phyloP scores from a whole-genome alignment of 768 basidiomycete genomes.

The Amanita pallidorosea region DNA sequence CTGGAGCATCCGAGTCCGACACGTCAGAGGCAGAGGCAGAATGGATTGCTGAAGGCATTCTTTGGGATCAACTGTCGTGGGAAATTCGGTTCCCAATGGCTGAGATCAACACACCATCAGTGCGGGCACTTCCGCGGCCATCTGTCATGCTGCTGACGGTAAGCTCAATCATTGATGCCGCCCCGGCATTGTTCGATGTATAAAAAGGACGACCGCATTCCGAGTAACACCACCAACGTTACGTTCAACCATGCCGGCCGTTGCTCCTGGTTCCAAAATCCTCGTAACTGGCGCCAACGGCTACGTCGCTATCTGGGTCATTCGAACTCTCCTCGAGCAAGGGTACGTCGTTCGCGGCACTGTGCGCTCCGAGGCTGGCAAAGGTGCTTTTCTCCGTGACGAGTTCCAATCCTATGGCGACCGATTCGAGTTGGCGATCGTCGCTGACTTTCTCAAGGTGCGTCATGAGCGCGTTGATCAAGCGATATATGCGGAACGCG shows the following conservation, averaged over 20 bases:
- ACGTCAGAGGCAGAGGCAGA: neutral
- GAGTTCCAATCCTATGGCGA: slow-evolving; percentile 43
- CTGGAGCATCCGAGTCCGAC: slow-evolving; percentile 1
- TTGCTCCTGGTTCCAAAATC: slow-evolving; percentile 20
- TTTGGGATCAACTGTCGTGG: neutral
- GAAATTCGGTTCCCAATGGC: too few species aligned
- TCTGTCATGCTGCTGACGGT: too few species aligned
- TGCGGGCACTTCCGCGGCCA: too few species aligned
- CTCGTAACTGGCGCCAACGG: slow-evolving; percentile 54
- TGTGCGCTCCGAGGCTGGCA: slow-evolving; percentile 48
- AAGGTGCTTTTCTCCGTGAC: slow-evolving; percentile 45
- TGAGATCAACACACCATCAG: too few species aligned
- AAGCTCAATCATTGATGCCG: too few species aligned
- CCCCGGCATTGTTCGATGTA: too few species aligned
- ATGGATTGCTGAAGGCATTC: neutral
- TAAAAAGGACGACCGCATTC: too few species aligned
- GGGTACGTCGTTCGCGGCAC: slow-evolving; percentile 60
- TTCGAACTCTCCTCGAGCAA: slow-evolving; percentile 40
- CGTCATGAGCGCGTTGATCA: too few species aligned
- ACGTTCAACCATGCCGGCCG: slow-evolving; percentile 19
- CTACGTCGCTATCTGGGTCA: slow-evolving; percentile 50
- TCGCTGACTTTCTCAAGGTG: slow-evolving; percentile 50
- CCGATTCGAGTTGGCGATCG: slow-evolving; percentile 55
- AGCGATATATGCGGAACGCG: too few species aligned
- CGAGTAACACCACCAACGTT: too few species aligned